Evolutionary conservation across 2,329 filamentous ascomycete genomes (phyloP).

Genomic region (Trichophyton benhamiae): DNA sequence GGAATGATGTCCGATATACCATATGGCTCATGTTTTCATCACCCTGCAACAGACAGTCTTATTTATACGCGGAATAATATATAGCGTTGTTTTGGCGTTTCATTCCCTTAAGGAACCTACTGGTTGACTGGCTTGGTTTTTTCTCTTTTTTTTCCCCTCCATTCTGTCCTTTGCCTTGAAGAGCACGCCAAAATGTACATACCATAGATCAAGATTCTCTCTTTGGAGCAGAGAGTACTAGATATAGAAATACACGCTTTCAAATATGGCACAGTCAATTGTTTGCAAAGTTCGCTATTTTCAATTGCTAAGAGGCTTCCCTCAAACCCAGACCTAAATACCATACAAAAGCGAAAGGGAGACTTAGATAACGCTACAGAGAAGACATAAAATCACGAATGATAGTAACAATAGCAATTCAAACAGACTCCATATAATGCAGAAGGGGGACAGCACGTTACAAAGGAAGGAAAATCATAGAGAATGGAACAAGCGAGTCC

Average conservation of each 20-base stretch:
- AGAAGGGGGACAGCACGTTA: neutral
- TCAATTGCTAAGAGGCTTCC: neutral
- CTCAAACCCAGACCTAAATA: neutral
- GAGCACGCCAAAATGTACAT: neutral
- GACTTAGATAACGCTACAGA: neutral
- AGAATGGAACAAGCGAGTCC: neutral
- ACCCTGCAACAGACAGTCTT: neutral
- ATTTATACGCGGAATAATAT: neutral
- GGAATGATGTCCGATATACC: neutral
- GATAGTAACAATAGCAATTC: neutral
- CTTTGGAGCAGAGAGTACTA: neutral
- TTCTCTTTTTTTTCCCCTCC: neutral
- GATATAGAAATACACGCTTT: slow-evolving; percentile 1
- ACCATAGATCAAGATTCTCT: slow-evolving; percentile 1
- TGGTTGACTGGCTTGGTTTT: neutral
- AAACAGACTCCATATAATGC: neutral
- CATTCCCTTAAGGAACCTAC: neutral
- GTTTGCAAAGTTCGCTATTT: neutral
- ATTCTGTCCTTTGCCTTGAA: neutral
- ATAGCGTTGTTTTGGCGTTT: neutral
- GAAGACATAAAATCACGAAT: neutral
- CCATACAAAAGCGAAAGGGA: neutral
- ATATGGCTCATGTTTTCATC: neutral
- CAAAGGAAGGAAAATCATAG: neutral
- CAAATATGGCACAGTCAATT: neutral